These are phyloP conservation scores for Lotmaria passim DNA, from an alignment of 208 protist genomes.

Conservation along the genomic window DNA sequence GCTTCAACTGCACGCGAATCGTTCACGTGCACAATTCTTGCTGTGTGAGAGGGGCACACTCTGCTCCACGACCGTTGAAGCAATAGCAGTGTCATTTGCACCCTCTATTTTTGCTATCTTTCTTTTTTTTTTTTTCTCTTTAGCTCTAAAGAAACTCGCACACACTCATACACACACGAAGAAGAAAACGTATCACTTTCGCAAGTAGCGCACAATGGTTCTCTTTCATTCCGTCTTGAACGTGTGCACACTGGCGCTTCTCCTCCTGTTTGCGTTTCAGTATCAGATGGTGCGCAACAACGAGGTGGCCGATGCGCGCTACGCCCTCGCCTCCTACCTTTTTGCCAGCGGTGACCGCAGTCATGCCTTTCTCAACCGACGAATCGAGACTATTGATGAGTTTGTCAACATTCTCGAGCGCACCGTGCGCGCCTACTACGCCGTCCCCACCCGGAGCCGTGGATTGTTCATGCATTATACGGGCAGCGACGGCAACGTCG, in stretches of 20 bases:
- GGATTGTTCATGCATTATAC: conserved; percentile 71
- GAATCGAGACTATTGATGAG: conserved; percentile 55
- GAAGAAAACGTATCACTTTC: not conserved
- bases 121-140: not conserved
- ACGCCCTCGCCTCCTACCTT: conserved; percentile 48
- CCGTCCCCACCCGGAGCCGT: conserved; percentile 36
- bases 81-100: too few species aligned
- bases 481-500: not conserved
- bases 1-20: too few species aligned
- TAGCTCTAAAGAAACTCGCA: too few species aligned
- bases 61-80: too few species aligned
- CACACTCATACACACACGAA: too few species aligned
- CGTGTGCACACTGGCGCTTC: conserved; percentile 35
- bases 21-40: too few species aligned
- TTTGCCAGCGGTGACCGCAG: conserved; percentile 43
- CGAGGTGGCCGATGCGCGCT: conserved; percentile 39
- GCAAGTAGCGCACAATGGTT: conserved; percentile 17
- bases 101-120: not conserved
- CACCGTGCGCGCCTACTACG: conserved; percentile 52
- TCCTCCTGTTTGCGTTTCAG: conserved; percentile 48
- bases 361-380: conserved; percentile 21
- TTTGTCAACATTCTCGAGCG: conserved; percentile 44
- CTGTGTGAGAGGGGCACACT: too few species aligned
- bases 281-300: conserved; percentile 53
- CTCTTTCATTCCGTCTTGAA: conserved; percentile 47